phyloP scores from a whole-genome alignment of 441 rosid species.

The Geranium incanum region DNA sequence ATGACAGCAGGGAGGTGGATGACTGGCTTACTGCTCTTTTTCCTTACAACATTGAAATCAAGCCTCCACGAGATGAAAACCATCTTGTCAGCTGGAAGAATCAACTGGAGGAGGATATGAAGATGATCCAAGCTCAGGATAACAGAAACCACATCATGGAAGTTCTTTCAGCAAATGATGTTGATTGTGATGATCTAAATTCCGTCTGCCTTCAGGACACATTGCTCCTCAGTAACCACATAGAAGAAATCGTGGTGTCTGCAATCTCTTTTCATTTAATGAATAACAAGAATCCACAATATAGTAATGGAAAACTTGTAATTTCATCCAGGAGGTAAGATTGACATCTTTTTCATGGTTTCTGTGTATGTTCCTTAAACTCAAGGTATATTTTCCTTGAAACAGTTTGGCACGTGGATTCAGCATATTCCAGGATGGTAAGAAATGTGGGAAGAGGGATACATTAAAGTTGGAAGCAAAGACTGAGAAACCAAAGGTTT shows the following conservation, averaged over 20 bases:
- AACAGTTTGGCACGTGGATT: constrained; percentile 76
- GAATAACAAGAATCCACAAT: constrained; percentile 54
- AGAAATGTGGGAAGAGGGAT: constrained; percentile 33
- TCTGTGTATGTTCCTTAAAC: neutral
- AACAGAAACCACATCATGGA: constrained; percentile 71
- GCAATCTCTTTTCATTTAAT: constrained; percentile 65
- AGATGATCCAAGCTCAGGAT: constrained; percentile 64
- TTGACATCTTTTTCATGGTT: neutral
- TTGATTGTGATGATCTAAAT: constrained; percentile 69
- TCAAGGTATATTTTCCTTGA: constrained; percentile 11
- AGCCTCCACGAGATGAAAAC: constrained; percentile 58
- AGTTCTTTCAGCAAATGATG: constrained; percentile 69
- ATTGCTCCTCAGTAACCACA: constrained; percentile 49
- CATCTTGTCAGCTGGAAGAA: constrained; percentile 67
- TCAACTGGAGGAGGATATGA: constrained; percentile 70
- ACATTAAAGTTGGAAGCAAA: constrained; percentile 40
- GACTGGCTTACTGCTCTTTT: constrained; percentile 49
- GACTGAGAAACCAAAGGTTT: constrained; percentile 42
- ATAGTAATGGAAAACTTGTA: constrained; percentile 61
- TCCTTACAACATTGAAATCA: constrained; percentile 63
- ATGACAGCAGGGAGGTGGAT: constrained; percentile 42
- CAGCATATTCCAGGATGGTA: constrained; percentile 55
- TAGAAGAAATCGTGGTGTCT: constrained; percentile 63
- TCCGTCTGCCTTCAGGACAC: constrained; percentile 55
- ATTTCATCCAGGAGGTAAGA: constrained; percentile 57